Evolutionary conservation across 345 rosid genomes (phyloP).

Genomic region (Abelmoschus esculentus): DNA sequence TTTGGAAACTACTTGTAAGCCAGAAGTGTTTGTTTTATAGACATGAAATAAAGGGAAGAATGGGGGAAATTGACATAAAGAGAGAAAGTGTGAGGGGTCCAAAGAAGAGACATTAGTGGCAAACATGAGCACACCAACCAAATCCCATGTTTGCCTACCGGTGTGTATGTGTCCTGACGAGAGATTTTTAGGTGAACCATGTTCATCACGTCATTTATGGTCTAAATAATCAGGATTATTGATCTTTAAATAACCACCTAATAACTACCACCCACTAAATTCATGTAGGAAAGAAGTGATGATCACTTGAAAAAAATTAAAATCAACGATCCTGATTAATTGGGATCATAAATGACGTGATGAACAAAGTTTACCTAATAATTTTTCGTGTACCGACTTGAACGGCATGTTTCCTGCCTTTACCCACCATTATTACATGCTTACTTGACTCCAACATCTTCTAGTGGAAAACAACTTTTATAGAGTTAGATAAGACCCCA

Average conservation of each 20-base stretch:
- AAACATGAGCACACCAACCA: slow-evolving; percentile 40
- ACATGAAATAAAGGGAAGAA: background rate
- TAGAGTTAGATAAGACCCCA: slow-evolving; percentile 1
- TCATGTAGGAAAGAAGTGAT: too few relatives aligned
- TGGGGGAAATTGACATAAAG: background rate
- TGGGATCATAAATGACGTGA: too few relatives aligned
- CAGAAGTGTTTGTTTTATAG: background rate
- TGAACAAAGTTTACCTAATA: too few relatives aligned
- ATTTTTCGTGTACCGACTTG: slow-evolving; percentile 38
- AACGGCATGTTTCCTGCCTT: slow-evolving; percentile 40
- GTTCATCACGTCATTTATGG: too few relatives aligned
- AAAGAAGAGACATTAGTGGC: slow-evolving; percentile 47
- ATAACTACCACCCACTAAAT: too few relatives aligned
- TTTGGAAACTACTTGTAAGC: slow-evolving; percentile 1
- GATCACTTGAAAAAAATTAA: too few relatives aligned
- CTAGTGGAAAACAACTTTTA: slow-evolving; percentile 49
- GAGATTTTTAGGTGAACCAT: too few relatives aligned
- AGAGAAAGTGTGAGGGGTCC: slow-evolving; percentile 7
- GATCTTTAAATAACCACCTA: too few relatives aligned
- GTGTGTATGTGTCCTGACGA: slow-evolving; percentile 51
- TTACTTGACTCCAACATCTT: slow-evolving; percentile 43
- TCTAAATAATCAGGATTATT: too few relatives aligned
- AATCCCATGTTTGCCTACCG: slow-evolving; percentile 45
- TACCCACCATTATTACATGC: slow-evolving; percentile 17
- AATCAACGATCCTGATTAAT: too few relatives aligned